Evolutionary conservation across 2,329 filamentous ascomycete species (phyloP).

Genomic region (Leptographium galeiforme): DNA sequence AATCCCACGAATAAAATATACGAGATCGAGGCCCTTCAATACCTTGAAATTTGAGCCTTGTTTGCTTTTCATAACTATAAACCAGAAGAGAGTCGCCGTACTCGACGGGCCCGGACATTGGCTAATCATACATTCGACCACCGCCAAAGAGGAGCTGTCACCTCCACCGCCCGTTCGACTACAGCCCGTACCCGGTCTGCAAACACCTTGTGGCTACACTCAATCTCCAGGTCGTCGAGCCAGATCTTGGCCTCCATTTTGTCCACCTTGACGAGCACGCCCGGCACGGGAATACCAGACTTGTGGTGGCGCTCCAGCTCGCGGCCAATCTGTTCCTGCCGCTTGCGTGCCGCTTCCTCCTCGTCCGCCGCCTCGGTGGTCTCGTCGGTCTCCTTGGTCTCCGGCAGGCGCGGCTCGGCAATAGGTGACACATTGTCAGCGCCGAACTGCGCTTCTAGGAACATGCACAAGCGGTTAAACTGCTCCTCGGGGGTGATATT

Average conservation of each 20-base stretch:
- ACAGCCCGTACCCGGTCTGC: conserved; percentile 78
- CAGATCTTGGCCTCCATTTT: conserved; percentile 79
- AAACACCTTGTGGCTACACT: conserved; percentile 66
- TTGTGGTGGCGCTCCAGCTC: conserved; percentile 71
- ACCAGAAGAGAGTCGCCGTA: too few relatives aligned
- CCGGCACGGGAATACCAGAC: conserved; percentile 81
- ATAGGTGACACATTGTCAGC: conserved; percentile 70
- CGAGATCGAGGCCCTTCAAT: too few relatives aligned
- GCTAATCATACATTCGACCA: conserved; percentile 14
- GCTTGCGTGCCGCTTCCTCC: conserved; percentile 20
- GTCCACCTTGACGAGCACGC: conserved; percentile 75
- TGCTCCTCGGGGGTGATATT: conserved; percentile 60
- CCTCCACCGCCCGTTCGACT: conserved; percentile 79
- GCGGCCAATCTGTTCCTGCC: conserved; percentile 33
- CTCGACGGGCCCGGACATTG: not conserved
- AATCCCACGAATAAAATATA: too few relatives aligned
- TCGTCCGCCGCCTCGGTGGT: conserved; percentile 14
- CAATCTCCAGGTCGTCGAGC: conserved; percentile 84
- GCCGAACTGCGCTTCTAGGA: conserved; percentile 94
- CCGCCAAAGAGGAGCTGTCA: conserved; percentile 61
- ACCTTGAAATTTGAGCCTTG: too few relatives aligned
- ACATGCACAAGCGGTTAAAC: conserved; percentile 78
- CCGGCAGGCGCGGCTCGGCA: conserved; percentile 43
- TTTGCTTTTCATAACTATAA: too few relatives aligned
- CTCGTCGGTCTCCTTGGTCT: conserved; percentile 22